A percentile compares a stretch with the other conserved stretches of the same genome.
Evolutionary conservation across 2,329 filamentous ascomycete species (phyloP).

Genomic region (Stylonectria norvegica): DNA sequence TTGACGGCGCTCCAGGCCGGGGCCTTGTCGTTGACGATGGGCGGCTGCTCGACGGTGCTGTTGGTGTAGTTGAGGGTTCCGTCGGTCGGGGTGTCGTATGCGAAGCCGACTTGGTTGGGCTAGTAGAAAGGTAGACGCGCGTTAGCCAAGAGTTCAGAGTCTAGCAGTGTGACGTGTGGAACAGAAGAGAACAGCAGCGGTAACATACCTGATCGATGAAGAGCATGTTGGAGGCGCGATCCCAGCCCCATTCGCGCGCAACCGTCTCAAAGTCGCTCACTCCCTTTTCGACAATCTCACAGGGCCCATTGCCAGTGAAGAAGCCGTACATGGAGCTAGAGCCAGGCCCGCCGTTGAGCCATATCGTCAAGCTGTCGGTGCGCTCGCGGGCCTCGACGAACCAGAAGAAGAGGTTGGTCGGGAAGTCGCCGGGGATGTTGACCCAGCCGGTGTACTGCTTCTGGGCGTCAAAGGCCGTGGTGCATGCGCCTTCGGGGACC

Average conservation of each 20-base stretch:
- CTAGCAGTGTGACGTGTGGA: too few relatives aligned
- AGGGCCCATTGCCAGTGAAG: constrained; percentile 58
- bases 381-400: constrained; percentile 44
- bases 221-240: constrained; percentile 52
- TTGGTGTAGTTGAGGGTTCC: constrained; percentile 52
- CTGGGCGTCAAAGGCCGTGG: constrained; percentile 61
- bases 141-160: constrained; percentile 15
- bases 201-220: constrained; percentile 53
- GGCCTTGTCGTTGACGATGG: constrained; percentile 17
- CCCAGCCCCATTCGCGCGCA: constrained; percentile 63
- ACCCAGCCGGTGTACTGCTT: constrained; percentile 72
- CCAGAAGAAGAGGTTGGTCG: constrained; percentile 52
- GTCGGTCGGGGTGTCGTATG: constrained; percentile 62
- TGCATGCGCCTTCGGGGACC: constrained; percentile 57
- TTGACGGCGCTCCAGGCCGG: constrained; percentile 46
- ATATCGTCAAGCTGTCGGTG: constrained; percentile 50
- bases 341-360: constrained; percentile 66
- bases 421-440: constrained; percentile 52
- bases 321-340: constrained; percentile 62
- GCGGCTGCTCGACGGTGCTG: constrained; percentile 32
- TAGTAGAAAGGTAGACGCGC: constrained; percentile 31
- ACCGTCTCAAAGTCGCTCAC: constrained; percentile 51
- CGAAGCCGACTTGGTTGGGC: constrained; percentile 68
- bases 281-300: constrained; percentile 46
- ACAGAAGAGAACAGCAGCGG: too few relatives aligned